Base-by-base conservation (phyloP, 2,329 filamentous ascomycete species). In the Leptographium wingfieldii region DNA sequence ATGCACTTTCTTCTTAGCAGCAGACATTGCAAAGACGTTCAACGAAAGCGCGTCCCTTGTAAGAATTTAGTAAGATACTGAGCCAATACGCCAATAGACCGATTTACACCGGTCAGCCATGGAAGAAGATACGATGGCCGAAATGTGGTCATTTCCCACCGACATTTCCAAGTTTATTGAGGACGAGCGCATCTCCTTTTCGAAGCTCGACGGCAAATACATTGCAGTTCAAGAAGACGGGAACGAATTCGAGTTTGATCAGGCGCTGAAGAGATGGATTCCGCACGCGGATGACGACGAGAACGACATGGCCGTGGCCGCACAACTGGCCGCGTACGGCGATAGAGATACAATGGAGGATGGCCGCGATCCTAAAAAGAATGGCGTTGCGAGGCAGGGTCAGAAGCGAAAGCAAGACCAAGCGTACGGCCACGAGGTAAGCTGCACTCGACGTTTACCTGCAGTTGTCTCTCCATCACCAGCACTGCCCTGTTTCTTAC, bases 161-260 rank as follows among this genome's bases (percentile, higher is more conserved):
- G 76, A 89, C 60, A 78, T 81, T 16, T 78, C 81, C 60, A 80
- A 87, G 55, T 95, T 95, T 70, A 85, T 87, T 67, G 75, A 75
- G 61, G 91, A 96, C 70, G 81, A 88, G 33, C 87, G 92, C 66
- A 88, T 96, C 68, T 92, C 90, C 6, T 95, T 87, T 74, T 92
- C 89, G n/a, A 88, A 83, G 69, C 78, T 90, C 63, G 87, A 92
- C 72, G 80, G 84, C 68, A 92, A 90, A 70, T 92, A 86, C 74
- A 82, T 94, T 58, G 83, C 94, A 9, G 91, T 95, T 63, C 87
- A 89, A 60, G 88, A 91, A 55, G 85, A 94, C 69, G 90, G 90
- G 58, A 81, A 84, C 63, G 92, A 96, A 71, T 95, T 86, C 74
- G 88, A 92, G 70, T 96, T 87, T 74, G 85, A 95, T 72, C 73